Evolutionary conservation across 257 asterid genomes (phyloP), one percentile per base, ranked within the genome.

Genomic region (Ajuga chamaepitys): DNA sequence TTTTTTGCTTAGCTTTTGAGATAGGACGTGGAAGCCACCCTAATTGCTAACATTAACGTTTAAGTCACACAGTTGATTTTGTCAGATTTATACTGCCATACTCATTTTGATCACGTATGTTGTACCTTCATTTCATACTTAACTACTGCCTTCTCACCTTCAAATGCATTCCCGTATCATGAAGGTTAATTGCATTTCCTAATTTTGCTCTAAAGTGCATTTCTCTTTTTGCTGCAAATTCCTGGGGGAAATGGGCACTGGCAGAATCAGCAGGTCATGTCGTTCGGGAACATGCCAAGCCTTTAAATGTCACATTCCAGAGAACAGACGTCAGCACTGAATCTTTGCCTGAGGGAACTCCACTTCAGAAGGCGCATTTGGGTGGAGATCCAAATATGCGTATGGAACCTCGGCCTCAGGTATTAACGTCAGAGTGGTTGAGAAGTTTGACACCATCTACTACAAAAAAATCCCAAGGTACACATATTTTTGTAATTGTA

Each of bases 401-500:
- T 9, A 34, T 20, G 34, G 71, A 67, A 38, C 22, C 58, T 45
- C 52, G 72, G 71, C 58, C 47, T 17, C 50, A 35, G 44, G 30
- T 13, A 58, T 56, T 56, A 30, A 25, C 30, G 51, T 40, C 69
- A 10, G 80, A 60, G 24, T 59, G 80, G 80, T 52, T 32, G 28
- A 66, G 30, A 42, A 46, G 35, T 34, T 9, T 12, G 53, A n/a
- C 67, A 10, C 11, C 66, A 18, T 17, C 67, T 25, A 70, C 30
- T 14, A 7, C 34, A 44, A 67, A 67, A 67, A 68, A 55, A 12
- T 56, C 75, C 8, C 59, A 62, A 76, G 81, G 81, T 76, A 52
- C 35, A 21, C 22, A 18, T 42, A 17, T 21, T 28, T 38, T 59
- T 45, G 18, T 13, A n/a, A 5, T 24, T 52, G 64, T 45, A 32